Evolutionary conservation across 106 monocot species (phyloP).

Genomic region (Posidonia australis): DNA sequence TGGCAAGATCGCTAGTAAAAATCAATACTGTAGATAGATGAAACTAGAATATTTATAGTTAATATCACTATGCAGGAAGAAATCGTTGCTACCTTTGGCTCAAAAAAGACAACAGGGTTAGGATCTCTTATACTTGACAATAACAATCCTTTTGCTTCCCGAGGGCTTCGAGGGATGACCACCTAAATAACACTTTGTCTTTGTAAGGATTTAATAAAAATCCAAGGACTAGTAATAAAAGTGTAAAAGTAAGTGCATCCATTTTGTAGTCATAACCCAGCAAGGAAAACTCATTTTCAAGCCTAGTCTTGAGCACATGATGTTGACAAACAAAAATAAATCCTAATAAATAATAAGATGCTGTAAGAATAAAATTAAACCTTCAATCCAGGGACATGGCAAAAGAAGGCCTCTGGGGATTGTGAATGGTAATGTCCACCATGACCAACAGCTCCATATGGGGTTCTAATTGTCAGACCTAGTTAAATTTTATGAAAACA

Average conservation of each 20-base stretch:
- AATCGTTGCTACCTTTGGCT: constrained; percentile 66
- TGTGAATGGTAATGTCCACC: constrained; percentile 98
- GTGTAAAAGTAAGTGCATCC: too few species aligned
- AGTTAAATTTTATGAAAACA: background rate
- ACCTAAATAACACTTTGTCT: constrained; percentile 31
- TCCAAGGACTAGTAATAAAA: too few species aligned
- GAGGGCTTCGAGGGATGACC: constrained; percentile 92
- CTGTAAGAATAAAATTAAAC: constrained; percentile 22
- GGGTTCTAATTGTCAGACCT: constrained; percentile 91
- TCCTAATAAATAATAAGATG: background rate
- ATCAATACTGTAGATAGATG: background rate
- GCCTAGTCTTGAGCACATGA: background rate
- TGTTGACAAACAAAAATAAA: background rate
- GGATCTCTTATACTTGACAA: constrained; percentile 88
- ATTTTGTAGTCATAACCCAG: too few species aligned
- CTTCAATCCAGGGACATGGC: constrained; percentile 99
- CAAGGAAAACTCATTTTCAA: too few species aligned
- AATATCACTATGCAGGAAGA: background rate
- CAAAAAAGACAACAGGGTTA: constrained; percentile 93
- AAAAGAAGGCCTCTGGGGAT: constrained; percentile 96
- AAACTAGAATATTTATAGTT: background rate
- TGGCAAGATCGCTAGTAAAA: background rate
- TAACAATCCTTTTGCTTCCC: constrained; percentile 81
- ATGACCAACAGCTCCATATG: constrained; percentile 98
- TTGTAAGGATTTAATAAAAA: too few species aligned